Conservation (phyloP, 768 basidiomycete species). For the Suillus luteus region DNA sequence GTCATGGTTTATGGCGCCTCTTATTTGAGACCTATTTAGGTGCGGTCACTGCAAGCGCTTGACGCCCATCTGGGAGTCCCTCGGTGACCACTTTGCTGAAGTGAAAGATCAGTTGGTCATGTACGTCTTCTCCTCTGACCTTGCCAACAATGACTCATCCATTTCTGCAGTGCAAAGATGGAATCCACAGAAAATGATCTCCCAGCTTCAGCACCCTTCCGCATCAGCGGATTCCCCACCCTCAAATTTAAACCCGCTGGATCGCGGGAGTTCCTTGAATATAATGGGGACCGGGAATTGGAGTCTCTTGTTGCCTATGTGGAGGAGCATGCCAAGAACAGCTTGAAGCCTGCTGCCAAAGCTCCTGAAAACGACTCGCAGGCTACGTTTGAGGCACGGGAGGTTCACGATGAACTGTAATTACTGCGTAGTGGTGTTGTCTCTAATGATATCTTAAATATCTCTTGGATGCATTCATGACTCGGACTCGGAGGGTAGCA, state of each 20-base stretch:
- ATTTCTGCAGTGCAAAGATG: conserved; percentile 76
- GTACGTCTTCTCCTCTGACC: conserved; percentile 43
- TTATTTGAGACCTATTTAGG: conserved; percentile 40
- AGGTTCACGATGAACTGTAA: conserved; percentile 31
- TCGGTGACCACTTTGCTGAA: conserved; percentile 80
- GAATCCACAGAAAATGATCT: conserved; percentile 97
- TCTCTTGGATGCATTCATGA: not conserved
- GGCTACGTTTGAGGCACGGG: conserved; percentile 26
- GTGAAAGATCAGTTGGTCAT: conserved; percentile 78
- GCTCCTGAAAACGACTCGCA: conserved; percentile 28
- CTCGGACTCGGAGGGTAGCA: not conserved
- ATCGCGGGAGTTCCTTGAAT: conserved; percentile 82
- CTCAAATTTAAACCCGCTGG: conserved; percentile 97
- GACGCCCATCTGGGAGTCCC: conserved; percentile 89
- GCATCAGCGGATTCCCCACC: conserved; percentile 88
- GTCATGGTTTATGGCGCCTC: not conserved
- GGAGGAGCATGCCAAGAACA: conserved; percentile 79
- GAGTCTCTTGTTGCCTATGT: conserved; percentile 86
- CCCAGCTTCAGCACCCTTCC: conserved; percentile 86
- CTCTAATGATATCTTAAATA: not conserved
- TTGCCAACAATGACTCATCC: conserved; percentile 13
- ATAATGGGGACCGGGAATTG: conserved; percentile 87
- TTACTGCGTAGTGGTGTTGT: conserved; percentile 9
- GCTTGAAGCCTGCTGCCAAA: conserved; percentile 45
- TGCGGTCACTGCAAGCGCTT: conserved; percentile 97